Base-by-base conservation (phyloP, 495 filamentous ascomycete species). In the Opeltia flavorubescens region DNA sequence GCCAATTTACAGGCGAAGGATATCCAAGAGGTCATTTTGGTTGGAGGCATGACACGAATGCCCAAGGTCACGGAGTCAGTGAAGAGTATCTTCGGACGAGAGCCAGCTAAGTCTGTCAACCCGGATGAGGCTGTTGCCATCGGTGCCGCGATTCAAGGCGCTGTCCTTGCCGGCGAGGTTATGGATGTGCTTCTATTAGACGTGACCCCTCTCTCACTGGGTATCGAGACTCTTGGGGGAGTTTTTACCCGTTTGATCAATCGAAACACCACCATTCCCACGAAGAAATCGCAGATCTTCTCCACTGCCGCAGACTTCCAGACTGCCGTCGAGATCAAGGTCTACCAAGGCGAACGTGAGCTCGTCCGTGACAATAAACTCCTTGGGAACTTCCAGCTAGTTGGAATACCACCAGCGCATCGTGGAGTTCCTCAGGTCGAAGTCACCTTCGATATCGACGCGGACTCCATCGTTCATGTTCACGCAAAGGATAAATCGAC, bases 31-130 rank as follows among this genome's bases (percentile, higher is more conserved):
- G 86, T 98, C 57, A 96, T 98, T 64, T 81, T 98, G 23, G 91
- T 98, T 46, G 91, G 91, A 78, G 91, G 91, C 69, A 96, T 96
- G 91, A 95, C 93, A 55, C 93, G 91, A 72, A 98, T 98, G 91
- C 91, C 91, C 59, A 98, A 95, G 81, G 91, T 98, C 57, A 80
- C 80, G 52, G 89, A 96, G 71, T 93, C 88, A 29, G 91, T 96
- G 60, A 95, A 94, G 80, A 79, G 71, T 69, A 87, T 96, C 64
- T 98, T 98, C 67, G 89, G 93, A 53, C 93, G 91, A 65, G 91
- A 98, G 28, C 87, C 91, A 52, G 85, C 93, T 63, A 98, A 98
- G 78, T 89, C 91, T 30, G 91, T 98, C 66, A 98, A 98, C 75
- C 91, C 91, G 49, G 91, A 98, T 57, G 91, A 98, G 78, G 91